Conservation (phyloP, 257 asterid species). For the Linderniella brevidens region DNA sequence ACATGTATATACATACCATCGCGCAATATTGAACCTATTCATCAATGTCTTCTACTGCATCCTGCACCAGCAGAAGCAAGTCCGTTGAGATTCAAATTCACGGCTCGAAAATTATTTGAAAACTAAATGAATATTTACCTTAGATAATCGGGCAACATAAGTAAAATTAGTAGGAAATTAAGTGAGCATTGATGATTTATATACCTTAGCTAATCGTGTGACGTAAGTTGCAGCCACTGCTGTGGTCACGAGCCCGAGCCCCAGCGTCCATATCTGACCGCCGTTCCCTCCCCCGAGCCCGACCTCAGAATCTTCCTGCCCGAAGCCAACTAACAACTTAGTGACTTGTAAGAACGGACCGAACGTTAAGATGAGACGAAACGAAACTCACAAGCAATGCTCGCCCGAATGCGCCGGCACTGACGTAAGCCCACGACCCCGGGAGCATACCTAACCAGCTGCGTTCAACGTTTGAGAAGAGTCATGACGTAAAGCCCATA, state of each 20-base stretch:
- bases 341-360: not conserved
- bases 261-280: conserved; percentile 66
- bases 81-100: too few species aligned
- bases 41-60: conserved; percentile 39
- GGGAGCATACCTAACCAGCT: conserved; percentile 99
- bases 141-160: conserved; percentile 71
- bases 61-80: conserved; percentile 16
- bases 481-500: too few species aligned
- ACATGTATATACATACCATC: too few species aligned
- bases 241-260: conserved; percentile 62
- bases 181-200: not conserved
- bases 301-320: conserved; percentile 80
- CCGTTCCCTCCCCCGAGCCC: conserved; percentile 56
- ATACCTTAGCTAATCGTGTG: conserved; percentile 86
- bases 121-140: conserved; percentile 24
- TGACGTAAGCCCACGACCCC: conserved; percentile 96
- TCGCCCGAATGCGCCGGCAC: conserved; percentile 96
- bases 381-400: conserved; percentile 72
- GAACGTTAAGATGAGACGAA: not conserved
- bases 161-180: conserved; percentile 7
- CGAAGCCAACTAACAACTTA: too few species aligned
- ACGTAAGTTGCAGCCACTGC: conserved; percentile 86
- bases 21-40: conserved; percentile 1
- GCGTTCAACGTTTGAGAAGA: conserved; percentile 8
- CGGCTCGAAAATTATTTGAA: too few species aligned